These are phyloP conservation scores for Grosmannia clavigera DNA, from an alignment of 2,329 filamentous ascomycete species.

Conservation along the genomic window DNA sequence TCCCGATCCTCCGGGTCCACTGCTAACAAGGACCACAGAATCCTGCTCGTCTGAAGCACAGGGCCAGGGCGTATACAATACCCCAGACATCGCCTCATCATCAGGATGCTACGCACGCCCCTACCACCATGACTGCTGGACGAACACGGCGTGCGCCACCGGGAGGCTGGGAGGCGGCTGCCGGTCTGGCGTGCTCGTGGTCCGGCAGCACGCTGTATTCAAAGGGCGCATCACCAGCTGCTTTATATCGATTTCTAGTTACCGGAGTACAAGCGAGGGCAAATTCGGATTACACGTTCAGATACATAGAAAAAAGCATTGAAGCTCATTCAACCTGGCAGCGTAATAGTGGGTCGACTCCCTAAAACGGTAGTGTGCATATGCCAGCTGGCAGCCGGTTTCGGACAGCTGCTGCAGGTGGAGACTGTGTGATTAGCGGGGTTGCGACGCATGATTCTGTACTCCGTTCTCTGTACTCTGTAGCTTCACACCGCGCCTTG, in stretches of 20 bases:
- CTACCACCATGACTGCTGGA: not conserved
- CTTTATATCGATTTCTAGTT: not conserved
- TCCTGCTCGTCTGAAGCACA: conserved; percentile 4
- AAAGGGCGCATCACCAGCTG: not conserved
- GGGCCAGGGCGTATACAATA: not conserved
- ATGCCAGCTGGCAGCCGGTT: not conserved
- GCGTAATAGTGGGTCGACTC: not conserved
- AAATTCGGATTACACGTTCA: not conserved
- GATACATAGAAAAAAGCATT: not conserved
- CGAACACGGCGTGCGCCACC: not conserved
- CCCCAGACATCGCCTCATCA: not conserved
- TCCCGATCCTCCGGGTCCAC: no score
- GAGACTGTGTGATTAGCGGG: not conserved
- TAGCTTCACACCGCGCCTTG: not conserved
- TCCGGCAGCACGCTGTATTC: not conserved
- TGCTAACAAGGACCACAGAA: not conserved
- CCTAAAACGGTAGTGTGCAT: no score
- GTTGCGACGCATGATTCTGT: not conserved
- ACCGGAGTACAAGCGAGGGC: not conserved
- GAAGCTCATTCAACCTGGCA: not conserved
- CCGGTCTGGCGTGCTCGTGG: not conserved
- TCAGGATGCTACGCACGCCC: not conserved
- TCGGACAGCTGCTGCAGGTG: not conserved
- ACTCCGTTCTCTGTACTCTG: not conserved
- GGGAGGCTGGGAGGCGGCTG: not conserved